phyloP scores from a whole-genome alignment of 768 basidiomycete genomes.

The Pluteus cervinus region DNA sequence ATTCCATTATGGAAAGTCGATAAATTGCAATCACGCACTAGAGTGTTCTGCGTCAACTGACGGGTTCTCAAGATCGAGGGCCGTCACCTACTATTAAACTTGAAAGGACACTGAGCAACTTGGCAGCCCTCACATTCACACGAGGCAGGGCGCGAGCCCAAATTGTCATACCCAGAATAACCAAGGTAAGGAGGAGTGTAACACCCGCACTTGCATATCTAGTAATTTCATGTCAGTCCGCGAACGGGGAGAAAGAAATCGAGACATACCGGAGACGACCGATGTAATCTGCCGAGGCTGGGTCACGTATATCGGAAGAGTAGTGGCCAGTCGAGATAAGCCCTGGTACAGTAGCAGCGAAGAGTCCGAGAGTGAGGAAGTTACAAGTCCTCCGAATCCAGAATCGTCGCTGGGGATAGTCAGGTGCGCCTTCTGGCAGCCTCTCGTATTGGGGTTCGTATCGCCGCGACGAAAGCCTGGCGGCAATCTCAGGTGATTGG shows the following conservation, averaged over 20 bases:
- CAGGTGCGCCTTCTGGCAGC: constrained; percentile 22
- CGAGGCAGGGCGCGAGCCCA: constrained; percentile 21
- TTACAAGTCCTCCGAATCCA: constrained; percentile 23
- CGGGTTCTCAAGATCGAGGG: neutral
- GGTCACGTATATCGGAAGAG: constrained; percentile 11
- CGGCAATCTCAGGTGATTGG: constrained; percentile 21
- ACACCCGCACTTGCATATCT: constrained; percentile 17
- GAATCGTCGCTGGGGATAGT: constrained; percentile 21
- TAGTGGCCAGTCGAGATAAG: constrained; percentile 22
- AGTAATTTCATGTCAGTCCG: constrained; percentile 4
- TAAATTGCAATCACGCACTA: constrained; percentile 30
- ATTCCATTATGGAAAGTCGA: constrained; percentile 33
- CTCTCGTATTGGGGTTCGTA: constrained; percentile 11
- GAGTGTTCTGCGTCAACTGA: neutral
- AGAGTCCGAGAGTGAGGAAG: constrained; percentile 18
- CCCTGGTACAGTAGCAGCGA: constrained; percentile 24
- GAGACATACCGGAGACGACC: no score
- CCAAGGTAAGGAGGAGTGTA: constrained; percentile 7
- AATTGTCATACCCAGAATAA: constrained; percentile 2
- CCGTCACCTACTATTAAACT: constrained; percentile 26
- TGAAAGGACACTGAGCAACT: constrained; percentile 15
- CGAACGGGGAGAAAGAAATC: no score
- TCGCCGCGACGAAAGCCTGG: constrained; percentile 8
- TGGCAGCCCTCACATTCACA: constrained; percentile 16
- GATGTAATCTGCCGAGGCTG: constrained; percentile 13